Conservation (phyloP, 1,284 basidiomycete species). For the Rhodofomes roseus region DNA sequence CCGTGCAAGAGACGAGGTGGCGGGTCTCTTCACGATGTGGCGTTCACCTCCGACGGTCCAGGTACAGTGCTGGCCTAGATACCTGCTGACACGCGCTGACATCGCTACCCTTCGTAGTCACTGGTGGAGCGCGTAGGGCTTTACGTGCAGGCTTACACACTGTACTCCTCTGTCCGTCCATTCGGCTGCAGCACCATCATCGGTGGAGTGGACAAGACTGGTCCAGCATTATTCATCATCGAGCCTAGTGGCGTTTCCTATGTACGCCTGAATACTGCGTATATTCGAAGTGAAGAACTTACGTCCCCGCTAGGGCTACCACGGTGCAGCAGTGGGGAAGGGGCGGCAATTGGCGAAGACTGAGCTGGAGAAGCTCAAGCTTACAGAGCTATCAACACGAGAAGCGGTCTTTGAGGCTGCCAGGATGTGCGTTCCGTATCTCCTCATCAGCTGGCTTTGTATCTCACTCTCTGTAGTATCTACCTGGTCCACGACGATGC, state of each 20-base stretch:
- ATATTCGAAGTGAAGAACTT: not conserved
- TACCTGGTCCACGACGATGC: slow-evolving; percentile 97
- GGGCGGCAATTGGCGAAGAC: slow-evolving; percentile 97
- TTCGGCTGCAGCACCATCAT: slow-evolving; percentile 95
- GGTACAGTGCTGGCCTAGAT: slow-evolving; percentile 38
- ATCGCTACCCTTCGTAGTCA: slow-evolving; percentile 40
- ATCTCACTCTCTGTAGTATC: slow-evolving; percentile 54
- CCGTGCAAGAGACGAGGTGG: slow-evolving; percentile 83
- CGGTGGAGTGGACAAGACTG: slow-evolving; percentile 85
- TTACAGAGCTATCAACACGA: slow-evolving; percentile 72
- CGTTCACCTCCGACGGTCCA: slow-evolving; percentile 78
- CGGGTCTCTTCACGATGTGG: slow-evolving; percentile 75
- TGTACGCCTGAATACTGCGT: slow-evolving; percentile 35
- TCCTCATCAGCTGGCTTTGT: not conserved
- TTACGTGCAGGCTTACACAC: slow-evolving; percentile 94
- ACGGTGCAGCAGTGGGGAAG: slow-evolving; percentile 94
- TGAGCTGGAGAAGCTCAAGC: slow-evolving; percentile 93
- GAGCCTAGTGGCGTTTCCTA: slow-evolving; percentile 95
- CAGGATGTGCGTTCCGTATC: slow-evolving; percentile 69
- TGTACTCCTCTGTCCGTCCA: slow-evolving; percentile 97
- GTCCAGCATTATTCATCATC: slow-evolving; percentile 86
- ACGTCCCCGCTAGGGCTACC: slow-evolving; percentile 65
- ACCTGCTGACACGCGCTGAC: slow-evolving; percentile 1
- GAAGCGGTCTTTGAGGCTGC: slow-evolving; percentile 95
- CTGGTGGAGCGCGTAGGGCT: slow-evolving; percentile 83